A percentile compares a stretch with the other conserved stretches of the same genome.
Conservation (phyloP, 148 eudicot species). For the Rheum nobile region DNA sequence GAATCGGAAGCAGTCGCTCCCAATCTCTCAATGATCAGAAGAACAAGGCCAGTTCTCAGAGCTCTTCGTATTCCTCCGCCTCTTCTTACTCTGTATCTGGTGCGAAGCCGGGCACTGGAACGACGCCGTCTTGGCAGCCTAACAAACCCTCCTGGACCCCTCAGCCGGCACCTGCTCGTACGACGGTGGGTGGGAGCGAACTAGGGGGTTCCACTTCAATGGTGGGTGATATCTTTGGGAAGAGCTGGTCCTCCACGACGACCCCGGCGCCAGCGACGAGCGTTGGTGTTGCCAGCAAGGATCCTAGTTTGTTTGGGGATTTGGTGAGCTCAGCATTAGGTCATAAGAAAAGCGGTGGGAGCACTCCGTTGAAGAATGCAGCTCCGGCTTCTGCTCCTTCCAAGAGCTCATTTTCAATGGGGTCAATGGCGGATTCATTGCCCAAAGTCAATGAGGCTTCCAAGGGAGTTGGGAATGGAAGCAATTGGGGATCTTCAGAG, state of each 20-base stretch:
- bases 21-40: constrained; percentile 57
- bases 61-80: constrained; percentile 9
- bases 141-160: constrained; percentile 76
- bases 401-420: constrained; percentile 47
- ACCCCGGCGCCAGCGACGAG: constrained; percentile 10
- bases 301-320: constrained; percentile 82
- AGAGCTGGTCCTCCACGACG: constrained; percentile 49
- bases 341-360: constrained; percentile 29
- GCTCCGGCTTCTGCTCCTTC: constrained; percentile 12
- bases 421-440: constrained; percentile 45
- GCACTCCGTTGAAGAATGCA: constrained; percentile 61
- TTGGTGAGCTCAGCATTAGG: constrained; percentile 59
- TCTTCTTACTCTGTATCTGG: background rate
- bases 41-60: constrained; percentile 22
- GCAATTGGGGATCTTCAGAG: constrained; percentile 21
- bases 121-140: constrained; percentile 52
- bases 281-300: constrained; percentile 60
- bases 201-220: constrained; percentile 51
- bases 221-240: constrained; percentile 85
- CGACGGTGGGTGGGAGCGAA: constrained; percentile 21
- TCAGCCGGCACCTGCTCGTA: constrained; percentile 49
- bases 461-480: background rate
- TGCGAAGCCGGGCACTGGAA: constrained; percentile 18
- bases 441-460: constrained; percentile 24
- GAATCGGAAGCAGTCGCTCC: constrained; percentile 39